Evolutionary conservation across 1,139 yeast species (phyloP), one percentile per base, ranked within the genome.

Genomic region (Hyphopichia wangnamkhiaoensis): DNA sequence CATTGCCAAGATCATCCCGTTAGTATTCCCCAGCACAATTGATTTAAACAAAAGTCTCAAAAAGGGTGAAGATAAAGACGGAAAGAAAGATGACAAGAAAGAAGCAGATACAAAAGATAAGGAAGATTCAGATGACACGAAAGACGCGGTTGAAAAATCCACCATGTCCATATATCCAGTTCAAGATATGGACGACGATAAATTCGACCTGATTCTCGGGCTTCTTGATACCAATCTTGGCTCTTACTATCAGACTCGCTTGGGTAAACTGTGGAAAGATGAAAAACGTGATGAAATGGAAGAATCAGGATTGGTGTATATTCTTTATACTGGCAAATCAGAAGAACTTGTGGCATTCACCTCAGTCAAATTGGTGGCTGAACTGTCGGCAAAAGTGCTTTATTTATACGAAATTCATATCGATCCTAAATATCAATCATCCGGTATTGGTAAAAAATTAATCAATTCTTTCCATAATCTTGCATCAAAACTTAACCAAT

Each of bases 331-430:
- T 6, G 50, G 54, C 23, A 37, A 34, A 1, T 42, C 43, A 10
- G 41, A 44, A 8, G 39, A 46, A 13, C 40, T 75, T n/a, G 59
- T 59, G 4, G 79, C 66, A 6, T 77, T 76, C 47, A 48, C 75
- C 6, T 69, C 79, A 13, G 63, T 69, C 46, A 66, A 65, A 50
- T 51, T 73, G 26, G 70, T 74, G 15, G 68, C 66, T 31, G 56
- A 55, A 17, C 58, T 57, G n/a, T 53, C 42, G 5, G 34, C 44
- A 6, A 61, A 59, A 41, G 74, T 69, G 19, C 53, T 80, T 6
- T 80, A 77, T 48, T 59, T 80, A 27, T 80, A 76, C 50, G 85
- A 80, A 52, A 69, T 80, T 36, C 84, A 80, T 42, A 67, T 77
- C 3, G 40, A 43, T 17, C 56, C 61, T 1, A 16, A 40, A 16